phyloP scores from a whole-genome alignment of 768 basidiomycete species.

The Termitomyces sp. region DNA sequence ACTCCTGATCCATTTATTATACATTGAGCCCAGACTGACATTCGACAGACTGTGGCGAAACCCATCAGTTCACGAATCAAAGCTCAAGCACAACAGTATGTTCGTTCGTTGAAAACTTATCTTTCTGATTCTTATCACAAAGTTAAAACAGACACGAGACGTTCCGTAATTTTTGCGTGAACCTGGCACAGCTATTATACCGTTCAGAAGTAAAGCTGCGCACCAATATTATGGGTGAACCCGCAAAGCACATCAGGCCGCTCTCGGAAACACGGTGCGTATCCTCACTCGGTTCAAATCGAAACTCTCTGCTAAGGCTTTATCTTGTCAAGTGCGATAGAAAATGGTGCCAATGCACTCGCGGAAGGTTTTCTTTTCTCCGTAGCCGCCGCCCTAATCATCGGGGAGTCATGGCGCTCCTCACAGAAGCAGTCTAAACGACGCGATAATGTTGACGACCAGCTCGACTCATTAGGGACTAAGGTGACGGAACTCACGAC shows the following conservation, averaged over 20 bases:
- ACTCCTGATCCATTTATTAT: neutral
- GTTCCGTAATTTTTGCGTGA: slow-evolving; percentile 68
- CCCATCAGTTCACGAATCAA: slow-evolving; percentile 70
- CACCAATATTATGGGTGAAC: slow-evolving; percentile 75
- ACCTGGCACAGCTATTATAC: slow-evolving; percentile 75
- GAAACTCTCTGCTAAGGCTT: neutral
- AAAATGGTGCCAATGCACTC: slow-evolving; percentile 80
- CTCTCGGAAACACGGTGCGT: slow-evolving; percentile 71
- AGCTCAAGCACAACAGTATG: slow-evolving; percentile 69
- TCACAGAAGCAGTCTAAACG: slow-evolving; percentile 67
- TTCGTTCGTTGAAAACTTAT: neutral
- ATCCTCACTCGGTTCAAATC: neutral
- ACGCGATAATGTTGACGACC: slow-evolving; percentile 70
- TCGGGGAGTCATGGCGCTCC: slow-evolving; percentile 75
- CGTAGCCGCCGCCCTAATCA: slow-evolving; percentile 70
- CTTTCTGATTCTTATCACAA: neutral
- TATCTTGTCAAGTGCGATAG: slow-evolving; percentile 56
- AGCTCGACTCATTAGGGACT: slow-evolving; percentile 53
- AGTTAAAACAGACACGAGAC: slow-evolving; percentile 54
- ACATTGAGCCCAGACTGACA: neutral
- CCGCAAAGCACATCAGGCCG: slow-evolving; percentile 66
- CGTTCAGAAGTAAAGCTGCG: slow-evolving; percentile 68
- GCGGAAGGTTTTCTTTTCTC: slow-evolving; percentile 83
- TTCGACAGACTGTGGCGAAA: slow-evolving; percentile 72
- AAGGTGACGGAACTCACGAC: slow-evolving; percentile 43